These are phyloP conservation scores for Stereocaulon alpinum DNA, from an alignment of 495 filamentous ascomycete species.

Conservation along the genomic window DNA sequence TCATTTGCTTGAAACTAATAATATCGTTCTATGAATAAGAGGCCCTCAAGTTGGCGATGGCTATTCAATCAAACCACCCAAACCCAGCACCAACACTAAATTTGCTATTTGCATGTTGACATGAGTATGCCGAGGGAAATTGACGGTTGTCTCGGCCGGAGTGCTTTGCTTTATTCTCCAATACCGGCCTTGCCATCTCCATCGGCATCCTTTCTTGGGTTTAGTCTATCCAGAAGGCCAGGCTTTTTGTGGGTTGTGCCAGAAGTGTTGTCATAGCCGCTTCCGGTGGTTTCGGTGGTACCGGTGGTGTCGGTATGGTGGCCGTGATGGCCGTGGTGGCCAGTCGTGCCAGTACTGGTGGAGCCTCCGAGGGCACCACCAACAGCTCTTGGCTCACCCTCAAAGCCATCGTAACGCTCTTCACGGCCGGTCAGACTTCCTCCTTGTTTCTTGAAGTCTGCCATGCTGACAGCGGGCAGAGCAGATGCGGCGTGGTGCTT, in stretches of 20 bases:
- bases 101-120: background rate
- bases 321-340: conserved; percentile 9
- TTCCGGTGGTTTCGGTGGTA: conserved; percentile 14
- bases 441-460: conserved; percentile 48
- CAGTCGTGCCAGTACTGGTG: conserved; percentile 13
- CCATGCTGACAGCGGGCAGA: conserved; percentile 49
- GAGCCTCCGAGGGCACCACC: conserved; percentile 28
- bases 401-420: conserved; percentile 45
- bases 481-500: conserved; percentile 48
- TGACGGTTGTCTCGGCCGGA: background rate
- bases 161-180: conserved; percentile 26
- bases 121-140: background rate
- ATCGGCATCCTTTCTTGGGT: conserved; percentile 33
- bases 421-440: conserved; percentile 44
- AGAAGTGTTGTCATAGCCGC: conserved; percentile 11
- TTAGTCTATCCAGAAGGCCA: conserved; percentile 36
- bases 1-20: background rate
- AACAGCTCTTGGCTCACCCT: conserved; percentile 44
- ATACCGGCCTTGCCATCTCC: conserved; percentile 37
- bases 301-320: conserved; percentile 2
- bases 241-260: conserved; percentile 25
- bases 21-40: background rate
- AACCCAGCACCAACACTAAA: background rate
- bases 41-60: background rate
- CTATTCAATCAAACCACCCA: background rate